Conservation (phyloP, 169 alveolate species). For the Plasmodium chabaudi region DNA sequence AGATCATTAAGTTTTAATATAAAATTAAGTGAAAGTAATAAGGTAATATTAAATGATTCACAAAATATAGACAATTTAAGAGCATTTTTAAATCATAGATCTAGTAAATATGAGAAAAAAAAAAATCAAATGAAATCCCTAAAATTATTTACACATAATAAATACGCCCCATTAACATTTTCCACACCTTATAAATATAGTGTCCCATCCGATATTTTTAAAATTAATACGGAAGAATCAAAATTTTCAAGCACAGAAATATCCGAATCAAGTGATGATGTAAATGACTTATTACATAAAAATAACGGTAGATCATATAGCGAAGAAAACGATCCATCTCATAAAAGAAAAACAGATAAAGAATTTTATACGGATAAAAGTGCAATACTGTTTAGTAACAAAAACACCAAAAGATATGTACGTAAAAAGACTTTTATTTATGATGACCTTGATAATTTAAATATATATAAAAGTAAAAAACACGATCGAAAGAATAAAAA, state of each 20-base stretch:
- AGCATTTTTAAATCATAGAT: conserved; percentile 16
- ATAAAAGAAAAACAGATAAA: not conserved
- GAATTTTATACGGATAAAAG: conserved; percentile 14
- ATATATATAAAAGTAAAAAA: conserved; percentile 2
- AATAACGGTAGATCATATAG: not conserved
- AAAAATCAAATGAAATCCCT: conserved; percentile 22
- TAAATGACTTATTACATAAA: conserved; percentile 2
- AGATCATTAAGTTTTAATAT: conserved; percentile 53
- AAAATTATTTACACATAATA: conserved; percentile 36
- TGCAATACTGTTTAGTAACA: conserved; percentile 43
- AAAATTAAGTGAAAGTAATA: conserved; percentile 4
- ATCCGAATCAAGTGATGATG: conserved; percentile 17
- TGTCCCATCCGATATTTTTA: conserved; percentile 13
- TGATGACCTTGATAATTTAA: not conserved
- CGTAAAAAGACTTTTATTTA: not conserved
- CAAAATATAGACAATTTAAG: conserved; percentile 33
- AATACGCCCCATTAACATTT: conserved; percentile 49
- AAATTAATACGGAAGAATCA: conserved; percentile 19
- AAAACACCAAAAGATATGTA: not conserved
- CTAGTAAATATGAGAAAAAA: conserved; percentile 34
- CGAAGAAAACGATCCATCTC: not conserved
- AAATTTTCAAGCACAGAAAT: not conserved
- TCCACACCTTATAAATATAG: conserved; percentile 40
- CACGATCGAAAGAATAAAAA: not conserved
- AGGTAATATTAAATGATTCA: conserved; percentile 48